Conservation (phyloP, 78 protist species). For the Anaeramoeba flamelloides region DNA sequence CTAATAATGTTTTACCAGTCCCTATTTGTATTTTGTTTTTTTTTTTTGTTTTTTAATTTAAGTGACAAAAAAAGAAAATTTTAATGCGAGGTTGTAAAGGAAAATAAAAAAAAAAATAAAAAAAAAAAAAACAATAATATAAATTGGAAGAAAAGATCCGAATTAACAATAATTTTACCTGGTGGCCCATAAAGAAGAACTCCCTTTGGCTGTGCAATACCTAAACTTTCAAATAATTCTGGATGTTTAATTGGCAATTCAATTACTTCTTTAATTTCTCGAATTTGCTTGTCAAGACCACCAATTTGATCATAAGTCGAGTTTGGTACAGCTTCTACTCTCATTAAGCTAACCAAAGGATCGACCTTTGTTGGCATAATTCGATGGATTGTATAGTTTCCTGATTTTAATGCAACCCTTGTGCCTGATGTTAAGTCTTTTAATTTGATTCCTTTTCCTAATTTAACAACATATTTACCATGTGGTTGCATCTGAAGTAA, state of each 20-base stretch:
- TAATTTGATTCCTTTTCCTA: constrained; percentile 71
- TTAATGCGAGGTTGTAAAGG: no score
- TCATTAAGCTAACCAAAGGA: constrained; percentile 82
- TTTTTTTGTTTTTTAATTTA: no score
- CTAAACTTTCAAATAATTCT: constrained; percentile 92
- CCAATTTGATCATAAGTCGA: no score
- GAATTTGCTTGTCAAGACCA: constrained; percentile 94
- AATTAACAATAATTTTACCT: no score
- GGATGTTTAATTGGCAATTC: constrained; percentile 99
- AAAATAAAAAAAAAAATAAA: no score
- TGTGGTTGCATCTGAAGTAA: constrained; percentile 43
- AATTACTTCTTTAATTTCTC: constrained; percentile 95
- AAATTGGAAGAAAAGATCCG: no score
- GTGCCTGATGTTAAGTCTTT: constrained; percentile 47
- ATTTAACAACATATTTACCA: constrained; percentile 92
- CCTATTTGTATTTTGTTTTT: no score
- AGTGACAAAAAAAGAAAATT: no score
- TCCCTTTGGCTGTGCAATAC: constrained; percentile 94
- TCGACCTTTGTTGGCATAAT: constrained; percentile 87
- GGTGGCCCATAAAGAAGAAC: no score
- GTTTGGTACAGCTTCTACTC: constrained; percentile 97
- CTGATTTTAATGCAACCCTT: constrained; percentile 78
- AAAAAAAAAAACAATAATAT: no score
- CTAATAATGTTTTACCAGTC: neutral
- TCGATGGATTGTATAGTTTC: no score